A percentile compares a stretch with the other conserved stretches of the same genome.
Conservation (phyloP, 768 basidiomycete species). For the Suillus lakei region DNA sequence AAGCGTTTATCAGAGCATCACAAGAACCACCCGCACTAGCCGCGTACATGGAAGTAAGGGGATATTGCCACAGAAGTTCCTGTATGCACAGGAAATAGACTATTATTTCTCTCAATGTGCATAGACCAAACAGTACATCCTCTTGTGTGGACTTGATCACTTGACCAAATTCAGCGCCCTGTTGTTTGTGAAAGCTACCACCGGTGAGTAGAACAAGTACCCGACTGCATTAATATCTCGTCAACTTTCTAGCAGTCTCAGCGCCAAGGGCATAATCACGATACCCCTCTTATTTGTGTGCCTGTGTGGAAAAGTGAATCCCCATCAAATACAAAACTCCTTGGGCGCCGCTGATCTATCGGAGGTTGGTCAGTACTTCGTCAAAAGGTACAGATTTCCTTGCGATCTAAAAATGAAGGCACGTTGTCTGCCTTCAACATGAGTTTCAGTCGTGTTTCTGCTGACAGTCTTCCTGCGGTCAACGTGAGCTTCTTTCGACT, state of each 20-base stretch:
- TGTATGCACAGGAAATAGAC: conserved; percentile 27
- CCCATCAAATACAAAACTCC: not conserved
- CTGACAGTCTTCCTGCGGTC: conserved; percentile 1
- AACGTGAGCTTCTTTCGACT: conserved; percentile 1
- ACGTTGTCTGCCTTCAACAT: conserved; percentile 6
- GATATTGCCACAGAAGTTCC: conserved; percentile 15
- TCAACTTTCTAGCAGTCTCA: not conserved
- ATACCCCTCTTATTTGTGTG: conserved; percentile 1
- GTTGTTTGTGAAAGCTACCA: not conserved
- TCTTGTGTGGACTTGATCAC: not conserved
- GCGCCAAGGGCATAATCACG: not conserved
- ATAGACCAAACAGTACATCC: not conserved
- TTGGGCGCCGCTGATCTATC: not conserved
- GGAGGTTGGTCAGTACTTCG: not conserved
- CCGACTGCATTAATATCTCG: not conserved
- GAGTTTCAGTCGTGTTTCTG: conserved; percentile 9
- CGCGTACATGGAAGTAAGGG: conserved; percentile 11
- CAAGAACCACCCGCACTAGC: conserved; percentile 87
- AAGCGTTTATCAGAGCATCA: conserved; percentile 67
- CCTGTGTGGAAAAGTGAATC: not conserved
- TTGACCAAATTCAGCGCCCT: not conserved
- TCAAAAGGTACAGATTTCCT: not conserved
- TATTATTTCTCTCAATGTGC: not conserved
- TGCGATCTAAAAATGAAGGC: not conserved
- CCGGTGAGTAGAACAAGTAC: not conserved